These are phyloP conservation scores for Metrosideros polymorpha DNA, from an alignment of 441 rosid genomes.

Conservation along the genomic window DNA sequence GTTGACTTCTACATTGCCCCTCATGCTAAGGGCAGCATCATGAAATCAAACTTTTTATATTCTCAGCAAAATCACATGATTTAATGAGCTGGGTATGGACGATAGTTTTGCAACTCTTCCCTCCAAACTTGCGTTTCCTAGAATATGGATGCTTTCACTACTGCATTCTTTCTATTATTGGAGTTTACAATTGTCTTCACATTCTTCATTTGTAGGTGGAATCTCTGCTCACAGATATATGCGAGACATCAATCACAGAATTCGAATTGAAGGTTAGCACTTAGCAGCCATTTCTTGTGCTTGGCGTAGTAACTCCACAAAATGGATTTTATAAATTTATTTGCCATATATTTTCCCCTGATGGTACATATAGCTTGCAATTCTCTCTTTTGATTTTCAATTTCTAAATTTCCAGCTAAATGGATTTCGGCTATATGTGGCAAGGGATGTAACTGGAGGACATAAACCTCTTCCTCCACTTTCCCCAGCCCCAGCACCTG, in stretches of 20 bases:
- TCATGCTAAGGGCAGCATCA: neutral
- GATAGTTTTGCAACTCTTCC: neutral
- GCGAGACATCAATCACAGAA: conserved; percentile 68
- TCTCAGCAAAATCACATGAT: neutral
- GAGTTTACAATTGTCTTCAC: neutral
- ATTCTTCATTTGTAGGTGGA: conserved; percentile 42
- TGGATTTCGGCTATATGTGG: conserved; percentile 63
- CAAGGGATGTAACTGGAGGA: conserved; percentile 33
- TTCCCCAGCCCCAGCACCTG: conserved; percentile 22
- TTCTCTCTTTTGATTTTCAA: neutral
- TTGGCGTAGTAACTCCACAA: neutral
- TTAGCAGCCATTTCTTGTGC: neutral
- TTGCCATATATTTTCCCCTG: neutral
- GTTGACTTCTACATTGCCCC: neutral
- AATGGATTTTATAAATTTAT: neutral
- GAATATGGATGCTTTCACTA: neutral
- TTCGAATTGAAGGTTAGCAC: conserved; percentile 67
- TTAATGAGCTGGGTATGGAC: neutral
- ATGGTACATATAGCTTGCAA: neutral
- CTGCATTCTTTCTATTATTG: neutral
- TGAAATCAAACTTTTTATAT: neutral
- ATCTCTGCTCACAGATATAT: conserved; percentile 54
- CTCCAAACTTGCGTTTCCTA: neutral
- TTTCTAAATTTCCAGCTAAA: conserved; percentile 43
- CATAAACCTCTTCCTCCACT: conserved; percentile 19